Conservation (phyloP, 495 filamentous ascomycete genomes). For the Evansstolkia leycettana region DNA sequence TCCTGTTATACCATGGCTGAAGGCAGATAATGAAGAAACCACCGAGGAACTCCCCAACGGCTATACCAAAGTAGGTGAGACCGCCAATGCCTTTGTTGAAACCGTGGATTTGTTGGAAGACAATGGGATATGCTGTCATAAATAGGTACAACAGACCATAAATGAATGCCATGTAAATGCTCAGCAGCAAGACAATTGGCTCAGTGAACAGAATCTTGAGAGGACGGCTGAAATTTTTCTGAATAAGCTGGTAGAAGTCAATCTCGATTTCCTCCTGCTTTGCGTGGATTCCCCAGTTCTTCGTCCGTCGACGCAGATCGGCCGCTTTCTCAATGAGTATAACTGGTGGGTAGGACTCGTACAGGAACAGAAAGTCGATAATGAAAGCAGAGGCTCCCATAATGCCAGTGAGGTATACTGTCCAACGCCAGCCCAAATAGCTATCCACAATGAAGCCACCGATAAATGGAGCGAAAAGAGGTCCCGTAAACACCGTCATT, state of each 20-base stretch:
- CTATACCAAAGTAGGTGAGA: constrained; percentile 72
- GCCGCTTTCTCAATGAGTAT: constrained; percentile 67
- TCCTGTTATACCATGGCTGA: constrained; percentile 50
- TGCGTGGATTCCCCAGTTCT: constrained; percentile 89
- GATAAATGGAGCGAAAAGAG: constrained; percentile 69
- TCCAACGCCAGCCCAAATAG: constrained; percentile 79
- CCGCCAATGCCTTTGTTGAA: constrained; percentile 57
- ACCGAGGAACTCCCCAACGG: constrained; percentile 57
- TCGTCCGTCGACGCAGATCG: constrained; percentile 66
- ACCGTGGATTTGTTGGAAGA: constrained; percentile 61
- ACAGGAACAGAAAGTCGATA: constrained; percentile 58
- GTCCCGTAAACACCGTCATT: constrained; percentile 74
- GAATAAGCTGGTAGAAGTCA: constrained; percentile 62
- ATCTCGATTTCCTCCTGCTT: constrained; percentile 91
- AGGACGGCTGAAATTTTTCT: constrained; percentile 75
- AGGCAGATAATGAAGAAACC: constrained; percentile 51
- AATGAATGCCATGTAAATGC: constrained; percentile 72
- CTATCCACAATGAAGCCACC: constrained; percentile 71
- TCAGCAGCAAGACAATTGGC: constrained; percentile 63
- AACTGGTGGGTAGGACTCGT: constrained; percentile 76
- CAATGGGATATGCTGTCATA: constrained; percentile 67
- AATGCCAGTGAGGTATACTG: constrained; percentile 57
- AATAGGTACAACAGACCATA: constrained; percentile 77
- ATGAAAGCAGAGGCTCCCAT: constrained; percentile 66
- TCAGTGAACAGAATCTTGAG: constrained; percentile 68